Conservation (phyloP, 1,139 yeast genomes). For the Debaryomycetaceae sp. region DNA sequence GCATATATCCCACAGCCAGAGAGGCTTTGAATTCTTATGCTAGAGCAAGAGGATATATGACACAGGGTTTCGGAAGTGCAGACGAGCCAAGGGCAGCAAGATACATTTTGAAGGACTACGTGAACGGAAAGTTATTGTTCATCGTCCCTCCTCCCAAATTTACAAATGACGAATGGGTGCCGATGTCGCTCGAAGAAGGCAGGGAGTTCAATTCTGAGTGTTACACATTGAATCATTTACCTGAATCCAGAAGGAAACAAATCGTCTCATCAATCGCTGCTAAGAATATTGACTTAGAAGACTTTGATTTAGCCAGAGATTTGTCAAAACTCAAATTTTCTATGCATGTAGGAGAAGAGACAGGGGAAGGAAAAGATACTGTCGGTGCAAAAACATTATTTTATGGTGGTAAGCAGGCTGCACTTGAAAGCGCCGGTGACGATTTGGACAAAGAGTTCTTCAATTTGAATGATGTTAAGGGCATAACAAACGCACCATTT, state of each 20-base stretch:
- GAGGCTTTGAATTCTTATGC: conserved; percentile 92
- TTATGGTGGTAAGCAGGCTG: conserved; percentile 81
- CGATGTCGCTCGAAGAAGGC: conserved; percentile 43
- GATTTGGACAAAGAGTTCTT: conserved; percentile 85
- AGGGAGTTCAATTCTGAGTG: conserved; percentile 69
- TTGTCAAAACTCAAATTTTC: conserved; percentile 74
- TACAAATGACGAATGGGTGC: conserved; percentile 37
- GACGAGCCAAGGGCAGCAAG: conserved; percentile 96
- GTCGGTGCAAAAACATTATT: conserved; percentile 40
- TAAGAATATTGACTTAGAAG: conserved; percentile 49
- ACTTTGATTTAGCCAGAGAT: conserved; percentile 66
- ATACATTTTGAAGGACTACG: conserved; percentile 89
- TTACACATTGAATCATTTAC: conserved; percentile 60
- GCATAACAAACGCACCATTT: conserved; percentile 68
- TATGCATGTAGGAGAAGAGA: conserved; percentile 54
- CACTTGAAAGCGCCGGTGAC: conserved; percentile 70
- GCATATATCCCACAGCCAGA: conserved; percentile 74
- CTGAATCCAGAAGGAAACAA: conserved; percentile 73
- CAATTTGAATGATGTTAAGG: conserved; percentile 59
- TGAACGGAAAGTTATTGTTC: conserved; percentile 81
- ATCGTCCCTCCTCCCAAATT: conserved; percentile 73
- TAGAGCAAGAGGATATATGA: conserved; percentile 94
- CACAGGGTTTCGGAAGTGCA: conserved; percentile 95
- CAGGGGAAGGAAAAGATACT: conserved; percentile 9
- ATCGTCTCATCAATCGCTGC: conserved; percentile 55